These are phyloP conservation scores for Pseudogymnoascus sp. DNA, from an alignment of 2,329 filamentous ascomycete genomes.

Conservation along the genomic window DNA sequence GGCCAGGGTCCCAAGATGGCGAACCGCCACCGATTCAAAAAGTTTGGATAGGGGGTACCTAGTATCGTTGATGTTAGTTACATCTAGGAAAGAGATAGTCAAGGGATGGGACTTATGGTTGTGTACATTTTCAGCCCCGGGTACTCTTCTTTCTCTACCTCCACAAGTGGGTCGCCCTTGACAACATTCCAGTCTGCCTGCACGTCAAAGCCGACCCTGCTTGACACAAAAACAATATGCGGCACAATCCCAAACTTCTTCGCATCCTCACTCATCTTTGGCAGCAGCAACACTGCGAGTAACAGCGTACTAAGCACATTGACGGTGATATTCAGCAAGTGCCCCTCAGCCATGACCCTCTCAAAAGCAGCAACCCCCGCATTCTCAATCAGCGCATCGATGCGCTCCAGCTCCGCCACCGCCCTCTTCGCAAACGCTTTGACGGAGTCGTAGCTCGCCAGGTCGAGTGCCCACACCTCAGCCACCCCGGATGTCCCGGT, in stretches of 20 bases:
- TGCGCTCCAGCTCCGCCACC: constrained; percentile 7
- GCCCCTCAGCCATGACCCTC: constrained; percentile 23
- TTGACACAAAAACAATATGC: constrained; percentile 17
- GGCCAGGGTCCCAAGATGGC: constrained; percentile 19
- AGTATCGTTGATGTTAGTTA: constrained; percentile 7
- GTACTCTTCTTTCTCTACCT: constrained; percentile 15
- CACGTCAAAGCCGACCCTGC: constrained; percentile 15
- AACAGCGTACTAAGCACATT: constrained; percentile 41
- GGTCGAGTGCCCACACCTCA: constrained; percentile 17
- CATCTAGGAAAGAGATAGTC: not conserved
- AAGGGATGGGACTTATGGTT: not conserved
- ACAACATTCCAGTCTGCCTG: constrained; percentile 17
- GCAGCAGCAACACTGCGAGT: constrained; percentile 36
- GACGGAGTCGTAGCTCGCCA: constrained; percentile 15
- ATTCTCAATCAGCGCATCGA: constrained; percentile 17
- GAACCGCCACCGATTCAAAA: constrained; percentile 20
- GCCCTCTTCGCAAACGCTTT: constrained; percentile 13
- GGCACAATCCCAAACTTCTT: constrained; percentile 17
- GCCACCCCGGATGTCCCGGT: constrained; percentile 10
- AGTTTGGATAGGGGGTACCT: constrained; percentile 27
- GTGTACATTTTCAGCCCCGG: constrained; percentile 13
- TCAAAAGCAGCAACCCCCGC: constrained; percentile 13
- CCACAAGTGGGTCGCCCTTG: constrained; percentile 19
- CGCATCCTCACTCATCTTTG: constrained; percentile 27
- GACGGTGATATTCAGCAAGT: constrained; percentile 36